Evolutionary conservation across 805 yeast genomes (phyloP).

Genomic region (Tetrapisispora pingtungensis): DNA sequence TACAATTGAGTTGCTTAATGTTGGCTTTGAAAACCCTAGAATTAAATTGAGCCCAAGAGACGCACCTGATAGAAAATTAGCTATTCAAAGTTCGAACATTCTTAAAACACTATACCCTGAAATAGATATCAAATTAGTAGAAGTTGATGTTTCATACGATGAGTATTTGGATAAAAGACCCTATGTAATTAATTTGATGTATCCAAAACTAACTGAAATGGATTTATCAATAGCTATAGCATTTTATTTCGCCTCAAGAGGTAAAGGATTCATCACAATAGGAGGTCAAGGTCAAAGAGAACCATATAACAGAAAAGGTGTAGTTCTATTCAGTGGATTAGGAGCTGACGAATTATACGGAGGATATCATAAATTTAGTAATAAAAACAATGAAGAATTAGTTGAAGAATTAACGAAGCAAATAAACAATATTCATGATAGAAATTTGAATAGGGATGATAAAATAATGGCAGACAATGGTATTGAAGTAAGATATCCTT

Average conservation of each 20-base stretch:
- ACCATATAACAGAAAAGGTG: conserved; percentile 43
- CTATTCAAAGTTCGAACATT: conserved; percentile 48
- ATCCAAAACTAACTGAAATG: conserved; percentile 86
- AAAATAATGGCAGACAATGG: conserved; percentile 81
- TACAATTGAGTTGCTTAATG: conserved; percentile 70
- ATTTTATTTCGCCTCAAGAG: conserved; percentile 79
- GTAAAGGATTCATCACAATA: conserved; percentile 30
- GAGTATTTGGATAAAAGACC: conserved; percentile 45
- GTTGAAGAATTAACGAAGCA: conserved; percentile 57
- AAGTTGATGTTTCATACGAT: conserved; percentile 63
- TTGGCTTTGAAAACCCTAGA: conserved; percentile 86
- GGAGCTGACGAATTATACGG: conserved; percentile 98
- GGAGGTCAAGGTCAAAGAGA: conserved; percentile 4
- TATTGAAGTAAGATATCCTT: conserved; percentile 83
- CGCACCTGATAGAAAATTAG: conserved; percentile 83
- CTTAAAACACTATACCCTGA: conserved; percentile 37
- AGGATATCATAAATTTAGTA: conserved; percentile 80
- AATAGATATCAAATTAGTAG: conserved; percentile 42
- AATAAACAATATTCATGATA: conserved; percentile 57
- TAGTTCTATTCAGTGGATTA: conserved; percentile 78
- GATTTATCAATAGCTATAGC: conserved; percentile 93
- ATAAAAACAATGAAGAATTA: conserved; percentile 36
- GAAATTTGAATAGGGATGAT: conserved; percentile 89
- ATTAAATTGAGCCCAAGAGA: conserved; percentile 46
- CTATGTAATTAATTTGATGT: conserved; percentile 56